Evolutionary conservation across 1,139 yeast species (phyloP), one percentile per base, ranked within the genome.

Genomic region (Candida gigantensis): DNA sequence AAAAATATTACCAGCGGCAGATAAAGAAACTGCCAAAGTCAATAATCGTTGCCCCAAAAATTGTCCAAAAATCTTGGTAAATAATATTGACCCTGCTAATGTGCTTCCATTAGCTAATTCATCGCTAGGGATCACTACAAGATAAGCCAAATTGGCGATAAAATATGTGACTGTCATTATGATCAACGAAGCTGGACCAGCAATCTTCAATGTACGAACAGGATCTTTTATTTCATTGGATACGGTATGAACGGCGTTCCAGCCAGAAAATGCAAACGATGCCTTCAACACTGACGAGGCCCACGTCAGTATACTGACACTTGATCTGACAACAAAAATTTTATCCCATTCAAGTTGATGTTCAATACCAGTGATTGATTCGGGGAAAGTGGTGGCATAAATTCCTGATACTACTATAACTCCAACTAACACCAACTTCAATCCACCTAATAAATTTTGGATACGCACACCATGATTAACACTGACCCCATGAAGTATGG

Each of bases 211-310:
- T 0, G 84, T 79, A 29, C 75, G 57, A 0, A 66, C 62, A 0
- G 85, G 86, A 46, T 80, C 74, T 39, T 73, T 72, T 24, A 80
- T 74, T 49, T 81, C 87, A 35, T 77, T 76, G 1, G 82, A 67
- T 10, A 78, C 82, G 0, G 80, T 70, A 50, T 80, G 85, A 5
- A 79, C 81, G 13, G 77, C 62, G 46, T 72, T 78, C 86, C 86
- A 80, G 3, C 87, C 87, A 3, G 77, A 67, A 42, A 73, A 78
- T 5, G 83, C 77, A 58, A 77, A 80, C 39, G 77, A 67, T 2
- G 83, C 80, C 49, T 76, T 77, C 13, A 79, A 68, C 17, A 79
- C 68, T 0, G 83, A 83, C 38, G 77, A 61, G 0, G 84, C 73
- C 42, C 79, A 61, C 1, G 76, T 65, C 0, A 83, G 63, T 1